phyloP scores from a whole-genome alignment of 2,329 filamentous ascomycete genomes.

The Xylariomycetidae sp. region DNA sequence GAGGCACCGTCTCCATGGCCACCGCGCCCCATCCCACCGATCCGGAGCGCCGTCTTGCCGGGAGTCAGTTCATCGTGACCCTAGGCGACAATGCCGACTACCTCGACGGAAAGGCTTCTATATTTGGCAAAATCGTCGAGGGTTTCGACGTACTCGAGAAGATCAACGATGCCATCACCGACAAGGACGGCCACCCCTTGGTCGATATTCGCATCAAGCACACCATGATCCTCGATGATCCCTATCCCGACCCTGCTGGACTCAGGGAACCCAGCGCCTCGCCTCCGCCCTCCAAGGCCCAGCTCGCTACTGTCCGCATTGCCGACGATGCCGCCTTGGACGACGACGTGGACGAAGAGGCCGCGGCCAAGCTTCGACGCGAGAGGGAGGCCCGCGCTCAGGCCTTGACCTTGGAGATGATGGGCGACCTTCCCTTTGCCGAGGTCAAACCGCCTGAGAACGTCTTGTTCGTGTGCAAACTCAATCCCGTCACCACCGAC shows the following conservation, averaged over 20 bases:
- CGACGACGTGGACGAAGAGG: constrained; percentile 68
- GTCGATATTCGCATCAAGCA: constrained; percentile 95
- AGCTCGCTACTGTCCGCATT: constrained; percentile 87
- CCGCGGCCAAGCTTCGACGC: constrained; percentile 71
- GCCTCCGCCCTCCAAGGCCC: constrained; percentile 75
- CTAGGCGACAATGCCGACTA: constrained; percentile 86
- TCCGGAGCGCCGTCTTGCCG: constrained; percentile 76
- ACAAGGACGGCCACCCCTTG: constrained; percentile 78
- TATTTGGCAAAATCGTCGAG: constrained; percentile 94
- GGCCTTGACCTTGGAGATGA: constrained; percentile 93
- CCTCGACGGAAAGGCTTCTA: constrained; percentile 86
- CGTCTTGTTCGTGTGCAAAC: constrained; percentile 94
- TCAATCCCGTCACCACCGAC: constrained; percentile 94
- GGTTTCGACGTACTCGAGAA: constrained; percentile 92
- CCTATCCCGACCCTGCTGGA: constrained; percentile 76
- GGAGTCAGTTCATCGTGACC: constrained; percentile 91
- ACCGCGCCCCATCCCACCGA: constrained; percentile 73
- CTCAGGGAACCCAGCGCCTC: constrained; percentile 74
- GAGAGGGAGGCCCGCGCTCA: constrained; percentile 91
- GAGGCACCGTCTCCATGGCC: constrained; percentile 97
- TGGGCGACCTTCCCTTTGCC: constrained; percentile 93
- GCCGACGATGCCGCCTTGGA: constrained; percentile 82
- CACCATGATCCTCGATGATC: constrained; percentile 87
- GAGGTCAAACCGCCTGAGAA: constrained; percentile 98
- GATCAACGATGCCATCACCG: constrained; percentile 85